Percentiles rank a stretch among this genome's conserved stretches.
Evolutionary conservation across 2,329 filamentous ascomycete genomes (phyloP).

Genomic region (Cordyceps sp.): DNA sequence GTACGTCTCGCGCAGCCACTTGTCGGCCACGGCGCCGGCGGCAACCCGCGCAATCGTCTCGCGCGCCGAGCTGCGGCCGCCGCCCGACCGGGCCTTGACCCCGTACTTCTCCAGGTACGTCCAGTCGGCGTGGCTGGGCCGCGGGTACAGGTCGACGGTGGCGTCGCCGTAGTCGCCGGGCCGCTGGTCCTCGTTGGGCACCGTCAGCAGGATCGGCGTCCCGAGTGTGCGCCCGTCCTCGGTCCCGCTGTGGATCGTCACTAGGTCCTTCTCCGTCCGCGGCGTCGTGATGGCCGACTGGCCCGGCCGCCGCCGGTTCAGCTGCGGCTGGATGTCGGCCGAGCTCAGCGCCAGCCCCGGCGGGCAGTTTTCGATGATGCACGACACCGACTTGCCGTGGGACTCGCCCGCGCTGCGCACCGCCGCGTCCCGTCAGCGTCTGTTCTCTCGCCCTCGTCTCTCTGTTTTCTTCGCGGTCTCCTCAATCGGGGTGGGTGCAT

Average conservation of each 20-base stretch:
- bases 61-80: conserved; percentile 78
- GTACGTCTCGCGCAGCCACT: conserved; percentile 68
- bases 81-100: conserved; percentile 77
- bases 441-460: too few species aligned
- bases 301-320: conserved; percentile 77
- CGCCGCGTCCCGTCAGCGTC: too few species aligned
- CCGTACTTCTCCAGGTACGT: conserved; percentile 97
- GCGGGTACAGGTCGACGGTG: conserved; percentile 83
- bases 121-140: conserved; percentile 89
- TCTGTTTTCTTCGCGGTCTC: too few species aligned
- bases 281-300: conserved; percentile 85
- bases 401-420: conserved; percentile 44
- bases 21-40: conserved; percentile 82
- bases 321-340: conserved; percentile 81
- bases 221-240: conserved; percentile 83
- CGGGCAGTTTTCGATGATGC: conserved; percentile 85
- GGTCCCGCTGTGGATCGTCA: conserved; percentile 83
- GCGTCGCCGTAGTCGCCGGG: conserved; percentile 80
- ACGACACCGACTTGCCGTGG: conserved; percentile 83
- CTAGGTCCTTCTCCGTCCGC: conserved; percentile 78
- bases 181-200: conserved; percentile 83
- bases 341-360: conserved; percentile 77
- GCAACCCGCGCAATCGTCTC: conserved; percentile 92
- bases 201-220: conserved; percentile 75
- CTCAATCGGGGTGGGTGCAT: too few species aligned